These are phyloP conservation scores for Ascosphaera acerosa DNA, from an alignment of 2,329 filamentous ascomycete species.

Conservation along the genomic window DNA sequence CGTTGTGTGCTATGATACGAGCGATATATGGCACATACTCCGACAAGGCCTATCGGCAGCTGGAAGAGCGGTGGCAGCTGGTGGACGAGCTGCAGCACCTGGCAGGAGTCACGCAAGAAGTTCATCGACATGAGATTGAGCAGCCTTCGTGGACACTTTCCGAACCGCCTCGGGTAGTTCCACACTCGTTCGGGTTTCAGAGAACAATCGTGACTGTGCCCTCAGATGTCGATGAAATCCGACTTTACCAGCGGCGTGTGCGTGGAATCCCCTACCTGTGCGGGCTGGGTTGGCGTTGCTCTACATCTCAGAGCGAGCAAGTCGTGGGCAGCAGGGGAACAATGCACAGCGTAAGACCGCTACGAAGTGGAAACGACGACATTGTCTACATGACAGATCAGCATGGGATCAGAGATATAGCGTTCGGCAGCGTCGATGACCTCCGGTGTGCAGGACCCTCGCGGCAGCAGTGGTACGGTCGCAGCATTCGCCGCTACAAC, in stretches of 20 bases:
- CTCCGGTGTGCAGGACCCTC: background rate
- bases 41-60: conserved; percentile 1
- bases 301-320: background rate
- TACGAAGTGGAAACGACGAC: background rate
- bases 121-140: no score
- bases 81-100: background rate
- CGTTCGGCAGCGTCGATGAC: background rate
- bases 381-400: conserved; percentile 1
- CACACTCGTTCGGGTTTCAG: background rate
- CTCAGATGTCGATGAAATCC: background rate
- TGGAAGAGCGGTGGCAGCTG: background rate
- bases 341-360: no score
- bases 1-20: background rate
- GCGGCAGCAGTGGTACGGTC: background rate
- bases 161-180: background rate
- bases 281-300: background rate
- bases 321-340: background rate
- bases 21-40: background rate
- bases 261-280: background rate
- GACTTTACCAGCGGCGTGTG: background rate
- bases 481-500: background rate
- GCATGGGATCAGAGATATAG: background rate
- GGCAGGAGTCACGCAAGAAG: background rate
- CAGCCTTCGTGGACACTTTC: background rate
- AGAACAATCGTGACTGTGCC: background rate